Percentiles rank a stretch among this genome's conserved stretches.
Evolutionary conservation across 371 early-diverging fungal species (phyloP).

Genomic region (Actinomortierella ambigua): DNA sequence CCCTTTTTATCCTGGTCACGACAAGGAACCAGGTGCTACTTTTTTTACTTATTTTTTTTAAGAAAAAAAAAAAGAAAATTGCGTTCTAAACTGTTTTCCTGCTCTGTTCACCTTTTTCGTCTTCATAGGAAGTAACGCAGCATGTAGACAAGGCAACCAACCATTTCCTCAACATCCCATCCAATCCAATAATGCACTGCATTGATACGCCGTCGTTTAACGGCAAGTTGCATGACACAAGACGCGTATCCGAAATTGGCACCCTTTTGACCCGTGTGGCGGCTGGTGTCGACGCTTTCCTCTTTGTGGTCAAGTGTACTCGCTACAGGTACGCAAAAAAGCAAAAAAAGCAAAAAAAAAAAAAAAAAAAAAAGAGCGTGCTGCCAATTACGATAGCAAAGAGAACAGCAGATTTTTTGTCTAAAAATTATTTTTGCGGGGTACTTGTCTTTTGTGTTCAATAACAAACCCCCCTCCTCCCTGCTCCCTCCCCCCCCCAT

Average conservation of each 20-base stretch:
- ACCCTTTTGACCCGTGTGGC: constrained; percentile 23
- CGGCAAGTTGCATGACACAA: constrained; percentile 36
- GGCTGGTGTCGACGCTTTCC: constrained; percentile 43
- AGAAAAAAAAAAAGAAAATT: not conserved
- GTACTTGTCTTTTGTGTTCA: no score
- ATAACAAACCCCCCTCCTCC: not conserved
- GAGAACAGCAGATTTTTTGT: no score
- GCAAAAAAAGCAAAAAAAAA: constrained; percentile 13
- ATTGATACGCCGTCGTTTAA: constrained; percentile 47
- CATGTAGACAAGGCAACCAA: constrained; percentile 29
- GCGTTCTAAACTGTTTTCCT: not conserved
- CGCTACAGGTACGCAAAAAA: constrained; percentile 33
- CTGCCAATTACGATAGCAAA: no score
- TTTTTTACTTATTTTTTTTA: not conserved
- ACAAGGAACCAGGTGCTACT: not conserved
- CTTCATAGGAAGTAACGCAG: constrained; percentile 45
- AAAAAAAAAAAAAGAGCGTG: constrained; percentile 9
- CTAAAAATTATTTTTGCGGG: no score
- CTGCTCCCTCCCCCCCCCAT: no score
- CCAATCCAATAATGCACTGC: constrained; percentile 43
- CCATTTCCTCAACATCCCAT: constrained; percentile 32
- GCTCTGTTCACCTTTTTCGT: no score
- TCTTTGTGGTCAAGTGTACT: constrained; percentile 48
- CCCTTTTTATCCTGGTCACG: not conserved
- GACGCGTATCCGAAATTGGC: constrained; percentile 30